These are phyloP conservation scores for Cerioporus squamosus DNA, from an alignment of 1,284 basidiomycete genomes.

Conservation along the genomic window DNA sequence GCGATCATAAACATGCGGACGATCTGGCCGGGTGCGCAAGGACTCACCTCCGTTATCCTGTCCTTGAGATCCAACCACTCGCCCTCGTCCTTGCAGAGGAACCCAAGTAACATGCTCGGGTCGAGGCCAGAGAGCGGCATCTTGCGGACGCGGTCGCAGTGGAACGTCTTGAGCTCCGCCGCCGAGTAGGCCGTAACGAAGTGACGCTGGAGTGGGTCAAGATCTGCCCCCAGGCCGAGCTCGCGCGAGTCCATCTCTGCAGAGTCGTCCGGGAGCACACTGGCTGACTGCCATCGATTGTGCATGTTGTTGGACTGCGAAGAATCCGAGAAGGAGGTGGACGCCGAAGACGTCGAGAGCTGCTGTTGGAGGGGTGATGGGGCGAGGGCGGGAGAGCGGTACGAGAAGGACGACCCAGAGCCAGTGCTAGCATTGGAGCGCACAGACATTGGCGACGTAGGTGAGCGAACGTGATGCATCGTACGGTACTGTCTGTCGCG, in stretches of 20 bases:
- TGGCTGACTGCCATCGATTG: conserved; percentile 38
- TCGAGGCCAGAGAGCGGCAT: conserved; percentile 92
- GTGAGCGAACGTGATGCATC: conserved; percentile 40
- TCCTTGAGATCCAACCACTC: conserved; percentile 86
- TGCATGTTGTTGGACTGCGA: conserved; percentile 33
- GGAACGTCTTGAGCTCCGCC: conserved; percentile 84
- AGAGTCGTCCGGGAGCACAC: conserved; percentile 35
- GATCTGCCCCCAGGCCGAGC: conserved; percentile 39
- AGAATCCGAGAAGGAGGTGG: conserved; percentile 32
- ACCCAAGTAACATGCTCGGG: conserved; percentile 96
- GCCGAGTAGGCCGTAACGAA: conserved; percentile 66
- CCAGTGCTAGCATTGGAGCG: conserved; percentile 42
- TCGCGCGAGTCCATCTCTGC: conserved; percentile 44
- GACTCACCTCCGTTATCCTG: conserved; percentile 68
- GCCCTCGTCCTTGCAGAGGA: conserved; percentile 80
- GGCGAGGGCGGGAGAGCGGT: conserved; percentile 53
- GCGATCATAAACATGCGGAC: neutral
- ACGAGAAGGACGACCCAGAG: conserved; percentile 60
- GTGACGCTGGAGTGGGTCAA: conserved; percentile 57
- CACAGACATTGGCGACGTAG: conserved; percentile 59
- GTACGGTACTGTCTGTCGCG: conserved; percentile 34
- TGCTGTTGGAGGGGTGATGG: conserved; percentile 67
- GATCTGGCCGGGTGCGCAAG: neutral
- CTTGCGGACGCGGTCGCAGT: conserved; percentile 92
- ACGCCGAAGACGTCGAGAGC: conserved; percentile 51